A percentile compares a stretch with the other conserved stretches of the same genome.
Evolutionary conservation across 192 early-diverging fungal genomes (phyloP).

Genomic region (Lobosporangium transversale): DNA sequence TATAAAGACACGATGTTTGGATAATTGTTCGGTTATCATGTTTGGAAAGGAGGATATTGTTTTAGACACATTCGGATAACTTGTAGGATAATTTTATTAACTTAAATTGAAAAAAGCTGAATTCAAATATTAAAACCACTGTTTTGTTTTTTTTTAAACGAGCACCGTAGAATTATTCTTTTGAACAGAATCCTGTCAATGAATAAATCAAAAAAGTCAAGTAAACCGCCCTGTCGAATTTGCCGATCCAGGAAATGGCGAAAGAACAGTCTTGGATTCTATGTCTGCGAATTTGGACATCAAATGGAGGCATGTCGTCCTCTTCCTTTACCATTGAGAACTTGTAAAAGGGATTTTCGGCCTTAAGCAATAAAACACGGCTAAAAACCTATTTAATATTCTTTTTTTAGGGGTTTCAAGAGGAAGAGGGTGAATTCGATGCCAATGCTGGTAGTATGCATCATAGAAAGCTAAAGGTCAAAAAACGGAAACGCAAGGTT

Average conservation of each 20-base stretch:
- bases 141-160: too few relatives aligned
- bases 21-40: too few relatives aligned
- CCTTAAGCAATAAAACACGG: background rate
- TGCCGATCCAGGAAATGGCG: constrained; percentile 23
- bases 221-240: constrained; percentile 20
- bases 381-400: background rate
- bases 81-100: too few relatives aligned
- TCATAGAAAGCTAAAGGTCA: background rate
- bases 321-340: background rate
- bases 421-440: constrained; percentile 36
- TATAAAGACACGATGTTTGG: too few relatives aligned
- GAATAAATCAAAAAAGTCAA: too few relatives aligned
- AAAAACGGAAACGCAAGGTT: constrained; percentile 8
- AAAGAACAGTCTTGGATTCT: constrained; percentile 30
- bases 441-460: background rate
- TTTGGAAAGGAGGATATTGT: too few relatives aligned
- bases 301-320: constrained; percentile 19
- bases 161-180: too few relatives aligned
- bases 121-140: too few relatives aligned
- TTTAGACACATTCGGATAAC: too few relatives aligned
- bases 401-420: constrained; percentile 29
- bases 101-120: too few relatives aligned
- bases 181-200: background rate
- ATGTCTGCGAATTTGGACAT: constrained; percentile 38
- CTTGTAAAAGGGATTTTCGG: background rate